Evolutionary conservation across 495 filamentous ascomycete genomes (phyloP), one percentile per base, ranked within the genome.

Genomic region (Aspergillus campestris): DNA sequence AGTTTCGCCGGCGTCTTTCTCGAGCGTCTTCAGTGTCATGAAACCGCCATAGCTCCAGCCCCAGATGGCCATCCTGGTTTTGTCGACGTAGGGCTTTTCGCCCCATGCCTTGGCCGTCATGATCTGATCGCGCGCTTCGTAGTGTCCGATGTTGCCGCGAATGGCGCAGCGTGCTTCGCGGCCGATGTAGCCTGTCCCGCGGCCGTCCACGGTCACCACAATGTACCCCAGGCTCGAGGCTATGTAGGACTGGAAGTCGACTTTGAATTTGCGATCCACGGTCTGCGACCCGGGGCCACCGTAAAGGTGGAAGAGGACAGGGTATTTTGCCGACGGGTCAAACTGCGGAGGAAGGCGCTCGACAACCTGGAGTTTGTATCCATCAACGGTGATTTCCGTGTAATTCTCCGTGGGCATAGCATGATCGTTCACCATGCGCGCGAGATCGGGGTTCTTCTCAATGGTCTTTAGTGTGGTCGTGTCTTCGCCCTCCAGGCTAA

Each of bases 41-140:
- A 94, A 98, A 12, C 92, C 92, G 31, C 92, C 92, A 58, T 90
- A 98, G 50, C 86, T 92, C 92, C 92, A 98, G 31, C 92, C 92
- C 92, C 92, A 98, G 56, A 98, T 95, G 1, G 89, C 91, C 47
- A 98, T 80, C 30, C 83, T 74, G 8, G 77, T 67, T 48, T 76
- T 73, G 63, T 97, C 94, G 5, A 94, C 83, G 61, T 97, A 97
- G 27, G 73, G 59, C 70, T 92, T 94, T 34, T 64, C 59, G 0
- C 81, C 82, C 86, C 87, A 97, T 42, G 84, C 79, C 70, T 91
- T 87, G 12, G 87, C 92, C 5, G 89, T 85, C 6, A 81, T 83
- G 44, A 98, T 96, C 62, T 98, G 92, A 59, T 97, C 94, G 30
- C 77, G 73, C 7, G 88, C 79, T 71, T 98, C 92, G 57, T 79